Conservation (phyloP, 257 asterid genomes). For the Solanum appendiculatum region DNA sequence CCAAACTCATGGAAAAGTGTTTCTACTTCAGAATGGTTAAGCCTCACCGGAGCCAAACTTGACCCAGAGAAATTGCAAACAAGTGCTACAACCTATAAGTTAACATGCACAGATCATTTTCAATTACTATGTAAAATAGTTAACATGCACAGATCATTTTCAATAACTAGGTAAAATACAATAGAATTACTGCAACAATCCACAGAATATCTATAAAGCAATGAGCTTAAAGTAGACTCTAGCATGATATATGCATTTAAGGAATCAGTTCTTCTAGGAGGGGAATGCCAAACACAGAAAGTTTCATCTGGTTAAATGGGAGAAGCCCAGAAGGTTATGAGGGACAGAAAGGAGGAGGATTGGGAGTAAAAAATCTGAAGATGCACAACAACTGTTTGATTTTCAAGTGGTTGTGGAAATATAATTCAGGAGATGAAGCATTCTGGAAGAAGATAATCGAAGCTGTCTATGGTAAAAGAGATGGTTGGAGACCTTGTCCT, state of each 20-base stretch:
- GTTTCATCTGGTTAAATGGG: background rate
- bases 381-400: background rate
- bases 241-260: background rate
- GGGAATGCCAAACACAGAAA: background rate
- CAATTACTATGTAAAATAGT: background rate
- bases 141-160: conserved; percentile 4
- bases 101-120: conserved; percentile 4
- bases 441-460: background rate
- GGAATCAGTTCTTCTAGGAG: background rate
- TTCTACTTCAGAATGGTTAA: conserved; percentile 88
- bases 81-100: conserved; percentile 79
- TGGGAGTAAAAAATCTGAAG: background rate
- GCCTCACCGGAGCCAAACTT: conserved; percentile 41
- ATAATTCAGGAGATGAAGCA: background rate
- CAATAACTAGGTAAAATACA: background rate
- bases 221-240: background rate
- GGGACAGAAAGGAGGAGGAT: background rate
- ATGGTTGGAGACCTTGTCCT: background rate
- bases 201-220: background rate
- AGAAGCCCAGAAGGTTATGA: background rate
- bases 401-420: background rate
- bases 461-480: background rate
- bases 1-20: conserved; percentile 98
- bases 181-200: background rate
- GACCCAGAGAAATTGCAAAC: conserved; percentile 87